Evolutionary conservation across 2,329 filamentous ascomycete species (phyloP).

Genomic region (Thielaviopsis ethacetica): DNA sequence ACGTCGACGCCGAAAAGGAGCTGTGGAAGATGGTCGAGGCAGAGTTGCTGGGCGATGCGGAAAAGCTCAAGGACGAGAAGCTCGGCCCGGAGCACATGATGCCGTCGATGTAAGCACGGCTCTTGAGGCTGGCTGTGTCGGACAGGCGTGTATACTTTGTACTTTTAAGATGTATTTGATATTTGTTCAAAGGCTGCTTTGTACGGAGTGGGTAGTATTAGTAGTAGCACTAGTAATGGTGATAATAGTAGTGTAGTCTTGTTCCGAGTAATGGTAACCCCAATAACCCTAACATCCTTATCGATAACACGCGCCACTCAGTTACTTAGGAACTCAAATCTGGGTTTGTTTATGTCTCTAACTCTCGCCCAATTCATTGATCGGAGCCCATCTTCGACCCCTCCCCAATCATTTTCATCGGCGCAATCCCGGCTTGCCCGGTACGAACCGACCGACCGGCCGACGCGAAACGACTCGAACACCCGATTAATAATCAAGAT

Average conservation of each 20-base stretch:
- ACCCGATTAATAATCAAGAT: background rate
- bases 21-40: constrained; percentile 11
- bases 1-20: constrained; percentile 11
- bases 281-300: background rate
- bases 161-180: background rate
- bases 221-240: background rate
- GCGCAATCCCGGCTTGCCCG: background rate
- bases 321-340: background rate
- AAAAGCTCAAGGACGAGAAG: constrained; percentile 8
- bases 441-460: background rate
- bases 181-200: background rate
- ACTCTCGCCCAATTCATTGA: background rate
- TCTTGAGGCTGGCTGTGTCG: background rate
- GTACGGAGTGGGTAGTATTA: background rate
- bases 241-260: too few species aligned
- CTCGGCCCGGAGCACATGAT: constrained; percentile 7
- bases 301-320: background rate
- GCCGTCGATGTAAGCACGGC: constrained; percentile 7
- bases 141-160: constrained; percentile 1
- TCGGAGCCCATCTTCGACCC: background rate
- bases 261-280: background rate
- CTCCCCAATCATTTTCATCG: background rate
- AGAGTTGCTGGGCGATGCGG: constrained; percentile 7
- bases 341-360: background rate
- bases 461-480: background rate